phyloP scores from a whole-genome alignment of 345 rosid species.

The Nasturtium officinale region DNA sequence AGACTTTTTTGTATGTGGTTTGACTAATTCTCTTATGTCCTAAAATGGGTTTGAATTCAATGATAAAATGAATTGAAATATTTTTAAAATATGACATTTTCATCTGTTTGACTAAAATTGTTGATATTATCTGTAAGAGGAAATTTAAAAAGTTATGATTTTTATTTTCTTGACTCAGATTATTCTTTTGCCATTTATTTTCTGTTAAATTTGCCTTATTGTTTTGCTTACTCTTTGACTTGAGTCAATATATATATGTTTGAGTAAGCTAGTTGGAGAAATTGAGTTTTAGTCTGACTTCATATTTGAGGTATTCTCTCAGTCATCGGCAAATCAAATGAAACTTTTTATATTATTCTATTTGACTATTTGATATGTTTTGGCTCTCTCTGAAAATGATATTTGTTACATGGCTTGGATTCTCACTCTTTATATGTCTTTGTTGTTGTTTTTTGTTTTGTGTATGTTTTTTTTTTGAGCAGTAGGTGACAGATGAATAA shows the following conservation, averaged over 20 bases:
- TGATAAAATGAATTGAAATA: neutral
- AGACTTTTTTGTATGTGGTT: neutral
- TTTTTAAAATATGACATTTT: neutral
- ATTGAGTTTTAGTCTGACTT: neutral
- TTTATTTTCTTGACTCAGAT: neutral
- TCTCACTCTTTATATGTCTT: neutral
- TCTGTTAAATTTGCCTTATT: conserved; percentile 3
- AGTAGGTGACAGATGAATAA: conserved; percentile 49
- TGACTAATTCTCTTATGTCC: neutral
- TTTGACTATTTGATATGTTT: neutral
- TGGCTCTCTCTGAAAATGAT: neutral
- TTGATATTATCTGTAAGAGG: neutral
- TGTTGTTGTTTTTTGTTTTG: neutral
- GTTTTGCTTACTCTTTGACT: neutral
- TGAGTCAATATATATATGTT: conserved; percentile 3
- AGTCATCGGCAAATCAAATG: neutral
- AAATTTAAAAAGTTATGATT: neutral
- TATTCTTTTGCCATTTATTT: conserved; percentile 28
- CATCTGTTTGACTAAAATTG: neutral
- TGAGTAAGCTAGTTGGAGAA: conserved; percentile 1
- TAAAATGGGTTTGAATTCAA: conserved; percentile 4
- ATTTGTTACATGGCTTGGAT: conserved; percentile 12
- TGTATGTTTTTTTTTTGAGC: conserved; percentile 10
- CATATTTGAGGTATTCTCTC: neutral
- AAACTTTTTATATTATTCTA: neutral